These are phyloP conservation scores for Umbilicus rupestris DNA, from an alignment of 164 flowering plant species.

Conservation along the genomic window DNA sequence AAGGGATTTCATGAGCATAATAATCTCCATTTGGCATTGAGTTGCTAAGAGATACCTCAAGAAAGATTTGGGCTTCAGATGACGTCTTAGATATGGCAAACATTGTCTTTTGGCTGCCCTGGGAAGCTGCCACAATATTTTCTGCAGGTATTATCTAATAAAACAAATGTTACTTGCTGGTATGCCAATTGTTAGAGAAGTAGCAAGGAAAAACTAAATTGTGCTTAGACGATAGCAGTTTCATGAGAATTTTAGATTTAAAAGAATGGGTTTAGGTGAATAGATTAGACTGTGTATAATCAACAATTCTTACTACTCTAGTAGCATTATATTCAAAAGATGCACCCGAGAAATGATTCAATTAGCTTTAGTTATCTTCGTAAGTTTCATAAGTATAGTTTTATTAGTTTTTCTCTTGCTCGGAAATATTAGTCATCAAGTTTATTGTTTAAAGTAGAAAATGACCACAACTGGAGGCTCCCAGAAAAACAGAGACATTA, in stretches of 20 bases:
- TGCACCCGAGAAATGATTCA: background rate
- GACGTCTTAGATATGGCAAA: conserved; percentile 59
- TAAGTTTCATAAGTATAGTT: background rate
- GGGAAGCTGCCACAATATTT: conserved; percentile 84
- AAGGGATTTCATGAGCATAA: background rate
- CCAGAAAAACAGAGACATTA: too few relatives aligned
- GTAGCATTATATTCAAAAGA: background rate
- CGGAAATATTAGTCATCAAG: background rate
- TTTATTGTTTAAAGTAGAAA: background rate
- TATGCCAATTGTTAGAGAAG: background rate
- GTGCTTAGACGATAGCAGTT: background rate
- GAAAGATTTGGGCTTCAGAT: conserved; percentile 59
- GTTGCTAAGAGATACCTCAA: conserved; percentile 45
- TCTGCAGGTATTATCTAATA: conserved; percentile 85
- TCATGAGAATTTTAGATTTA: background rate
- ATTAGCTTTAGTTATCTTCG: background rate
- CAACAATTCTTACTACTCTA: background rate
- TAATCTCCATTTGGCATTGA: background rate
- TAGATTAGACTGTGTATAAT: background rate
- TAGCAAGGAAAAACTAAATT: background rate
- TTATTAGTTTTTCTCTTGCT: background rate
- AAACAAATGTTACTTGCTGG: conserved; percentile 3
- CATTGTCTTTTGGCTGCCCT: conserved; percentile 60
- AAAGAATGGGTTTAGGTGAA: background rate
- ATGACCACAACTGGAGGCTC: background rate